These are phyloP conservation scores for Fulvia fulva DNA, from an alignment of 2,329 filamentous ascomycete genomes.

Conservation along the genomic window DNA sequence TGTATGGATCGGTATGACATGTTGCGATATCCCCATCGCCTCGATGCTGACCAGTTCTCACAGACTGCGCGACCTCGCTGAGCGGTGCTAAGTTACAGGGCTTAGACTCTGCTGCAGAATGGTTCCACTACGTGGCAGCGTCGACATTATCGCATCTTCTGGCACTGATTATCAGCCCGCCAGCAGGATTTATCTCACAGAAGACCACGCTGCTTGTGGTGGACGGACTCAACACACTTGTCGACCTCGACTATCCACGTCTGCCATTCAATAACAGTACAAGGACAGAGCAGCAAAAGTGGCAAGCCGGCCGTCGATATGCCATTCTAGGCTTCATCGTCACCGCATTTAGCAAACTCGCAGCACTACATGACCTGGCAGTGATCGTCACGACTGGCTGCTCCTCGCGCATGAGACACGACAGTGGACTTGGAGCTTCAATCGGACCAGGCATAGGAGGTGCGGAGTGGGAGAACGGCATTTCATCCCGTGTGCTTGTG, in stretches of 20 bases:
- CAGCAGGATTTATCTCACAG: conserved; percentile 57
- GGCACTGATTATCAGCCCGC: conserved; percentile 68
- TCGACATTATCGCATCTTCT: conserved; percentile 63
- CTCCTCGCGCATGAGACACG: conserved; percentile 69
- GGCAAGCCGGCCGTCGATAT: conserved; percentile 49
- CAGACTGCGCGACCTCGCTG: conserved; percentile 14
- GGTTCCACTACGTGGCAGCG: conserved; percentile 61
- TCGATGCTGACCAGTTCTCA: not conserved
- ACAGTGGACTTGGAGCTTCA: conserved; percentile 52
- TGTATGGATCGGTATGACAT: conserved; percentile 73
- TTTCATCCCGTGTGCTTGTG: conserved; percentile 69
- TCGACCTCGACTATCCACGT: conserved; percentile 73
- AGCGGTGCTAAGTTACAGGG: conserved; percentile 7
- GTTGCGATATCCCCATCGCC: not conserved
- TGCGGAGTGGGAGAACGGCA: conserved; percentile 72
- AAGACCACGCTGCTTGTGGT: conserved; percentile 68
- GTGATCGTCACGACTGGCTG: conserved; percentile 75
- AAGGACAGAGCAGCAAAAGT: conserved; percentile 45
- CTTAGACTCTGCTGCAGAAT: not conserved
- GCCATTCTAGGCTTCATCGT: conserved; percentile 65
- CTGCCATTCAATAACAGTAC: conserved; percentile 30
- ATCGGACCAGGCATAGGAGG: conserved; percentile 73
- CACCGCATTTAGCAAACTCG: conserved; percentile 62
- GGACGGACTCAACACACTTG: conserved; percentile 70
- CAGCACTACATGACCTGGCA: conserved; percentile 67